Percentiles rank a stretch among this genome's conserved stretches.
Conservation (phyloP, 1,284 basidiomycete genomes). For the Sporisorium reilianum region DNA sequence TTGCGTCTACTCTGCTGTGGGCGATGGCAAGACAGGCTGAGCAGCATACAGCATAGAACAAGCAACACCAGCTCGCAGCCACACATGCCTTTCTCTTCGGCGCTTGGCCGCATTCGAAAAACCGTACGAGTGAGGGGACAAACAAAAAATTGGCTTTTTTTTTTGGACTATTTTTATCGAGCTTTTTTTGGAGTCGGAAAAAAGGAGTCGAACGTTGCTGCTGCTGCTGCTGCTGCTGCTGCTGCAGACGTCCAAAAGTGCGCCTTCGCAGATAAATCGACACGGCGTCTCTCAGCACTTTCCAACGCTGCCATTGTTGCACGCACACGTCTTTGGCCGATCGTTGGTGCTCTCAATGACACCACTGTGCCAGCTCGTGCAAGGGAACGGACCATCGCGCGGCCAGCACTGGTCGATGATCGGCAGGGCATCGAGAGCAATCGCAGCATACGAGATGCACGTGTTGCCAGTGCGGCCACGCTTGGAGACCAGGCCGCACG, state of each 20-base stretch:
- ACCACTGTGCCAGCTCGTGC: constrained; percentile 1
- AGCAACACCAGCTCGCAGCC: not conserved
- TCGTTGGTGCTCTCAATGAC: constrained; percentile 1
- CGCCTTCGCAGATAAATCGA: not conserved
- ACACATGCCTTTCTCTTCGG: not conserved
- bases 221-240: no score
- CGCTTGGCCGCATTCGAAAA: no score
- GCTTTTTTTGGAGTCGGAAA: no score
- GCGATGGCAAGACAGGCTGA: no score
- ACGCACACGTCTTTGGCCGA: not conserved
- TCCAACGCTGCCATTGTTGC: constrained; percentile 3
- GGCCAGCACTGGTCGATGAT: constrained; percentile 1
- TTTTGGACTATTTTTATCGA: no score
- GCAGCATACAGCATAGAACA: not conserved
- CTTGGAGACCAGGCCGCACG: not conserved
- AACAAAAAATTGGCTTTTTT: no score
- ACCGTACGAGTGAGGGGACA: no score
- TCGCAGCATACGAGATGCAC: not conserved
- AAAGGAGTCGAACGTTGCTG: no score
- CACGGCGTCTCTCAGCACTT: constrained; percentile 1
- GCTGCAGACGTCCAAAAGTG: constrained; percentile 3
- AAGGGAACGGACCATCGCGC: not conserved
- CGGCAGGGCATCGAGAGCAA: not conserved
- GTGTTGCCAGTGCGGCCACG: not conserved
- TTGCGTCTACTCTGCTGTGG: not conserved